Conservation (phyloP, 176 grass and related monocot species). For the Bolboschoenus planiculmis region DNA sequence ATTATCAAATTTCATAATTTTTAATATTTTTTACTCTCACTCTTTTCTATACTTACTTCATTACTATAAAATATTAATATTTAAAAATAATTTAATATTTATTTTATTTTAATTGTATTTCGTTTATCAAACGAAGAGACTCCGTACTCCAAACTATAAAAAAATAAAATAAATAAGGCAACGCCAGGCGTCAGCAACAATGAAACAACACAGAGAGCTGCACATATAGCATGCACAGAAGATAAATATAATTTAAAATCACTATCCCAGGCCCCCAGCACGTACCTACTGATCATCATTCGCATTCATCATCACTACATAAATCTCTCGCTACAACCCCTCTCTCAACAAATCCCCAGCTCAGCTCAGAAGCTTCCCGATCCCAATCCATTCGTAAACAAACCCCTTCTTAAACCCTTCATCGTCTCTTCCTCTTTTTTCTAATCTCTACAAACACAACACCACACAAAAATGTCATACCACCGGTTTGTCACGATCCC, state of each 20-base stretch:
- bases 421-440: not conserved
- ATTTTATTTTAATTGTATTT: too few relatives aligned
- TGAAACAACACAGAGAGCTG: not conserved
- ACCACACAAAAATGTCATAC: not conserved
- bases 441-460: not conserved
- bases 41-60: too few relatives aligned
- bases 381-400: not conserved
- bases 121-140: too few relatives aligned
- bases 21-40: too few relatives aligned
- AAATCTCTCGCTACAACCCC: too few relatives aligned
- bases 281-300: not conserved
- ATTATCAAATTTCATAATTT: too few relatives aligned
- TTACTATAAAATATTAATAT: too few relatives aligned
- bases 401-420: slow-evolving; percentile 28
- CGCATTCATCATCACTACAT: not conserved
- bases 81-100: too few relatives aligned
- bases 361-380: not conserved
- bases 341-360: not conserved
- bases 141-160: too few relatives aligned
- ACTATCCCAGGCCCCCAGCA: not conserved
- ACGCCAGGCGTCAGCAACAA: not conserved
- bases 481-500: slow-evolving; percentile 23
- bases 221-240: not conserved
- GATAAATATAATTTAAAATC: not conserved
- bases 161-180: not conserved